Evolutionary conservation across 768 basidiomycete genomes (phyloP).

Genomic region (Agrocybe pediades): DNA sequence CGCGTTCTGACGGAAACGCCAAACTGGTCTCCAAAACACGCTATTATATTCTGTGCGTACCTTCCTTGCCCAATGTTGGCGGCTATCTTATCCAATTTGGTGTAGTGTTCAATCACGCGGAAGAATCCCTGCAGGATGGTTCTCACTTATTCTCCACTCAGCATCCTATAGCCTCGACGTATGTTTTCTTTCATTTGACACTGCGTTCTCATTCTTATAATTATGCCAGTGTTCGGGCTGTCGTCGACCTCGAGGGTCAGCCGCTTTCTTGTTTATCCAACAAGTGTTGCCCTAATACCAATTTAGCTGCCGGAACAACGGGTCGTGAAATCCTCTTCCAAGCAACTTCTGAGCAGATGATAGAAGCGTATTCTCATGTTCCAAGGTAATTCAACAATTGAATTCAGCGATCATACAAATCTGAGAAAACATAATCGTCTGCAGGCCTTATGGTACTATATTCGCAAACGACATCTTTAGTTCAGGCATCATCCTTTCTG

Average conservation of each 20-base stretch:
- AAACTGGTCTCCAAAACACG: conserved; percentile 70
- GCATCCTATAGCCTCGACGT: conserved; percentile 74
- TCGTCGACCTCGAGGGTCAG: conserved; percentile 88
- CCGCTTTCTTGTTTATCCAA: not conserved
- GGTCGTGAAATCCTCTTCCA: conserved; percentile 94
- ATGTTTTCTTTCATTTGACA: conserved; percentile 25
- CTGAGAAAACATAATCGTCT: not conserved
- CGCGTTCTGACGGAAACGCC: conserved; percentile 73
- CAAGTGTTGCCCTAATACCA: not conserved
- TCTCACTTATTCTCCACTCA: conserved; percentile 94
- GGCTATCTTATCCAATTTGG: not conserved
- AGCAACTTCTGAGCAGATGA: conserved; percentile 95
- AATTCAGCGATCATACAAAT: not conserved
- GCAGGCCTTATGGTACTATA: conserved; percentile 84
- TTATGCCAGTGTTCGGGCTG: conserved; percentile 68
- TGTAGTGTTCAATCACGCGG: conserved; percentile 91
- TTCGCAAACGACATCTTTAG: conserved; percentile 92
- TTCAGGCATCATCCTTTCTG: conserved; percentile 87
- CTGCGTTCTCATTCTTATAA: not conserved
- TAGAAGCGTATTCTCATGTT: conserved; percentile 83
- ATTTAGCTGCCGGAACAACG: conserved; percentile 77
- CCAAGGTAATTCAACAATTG: conserved; percentile 54
- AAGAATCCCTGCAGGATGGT: conserved; percentile 93
- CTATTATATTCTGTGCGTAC: conserved; percentile 79
- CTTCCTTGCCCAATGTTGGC: conserved; percentile 1